phyloP scores from a whole-genome alignment of 352 stramenopile species.

The Pythium apleroticum region DNA sequence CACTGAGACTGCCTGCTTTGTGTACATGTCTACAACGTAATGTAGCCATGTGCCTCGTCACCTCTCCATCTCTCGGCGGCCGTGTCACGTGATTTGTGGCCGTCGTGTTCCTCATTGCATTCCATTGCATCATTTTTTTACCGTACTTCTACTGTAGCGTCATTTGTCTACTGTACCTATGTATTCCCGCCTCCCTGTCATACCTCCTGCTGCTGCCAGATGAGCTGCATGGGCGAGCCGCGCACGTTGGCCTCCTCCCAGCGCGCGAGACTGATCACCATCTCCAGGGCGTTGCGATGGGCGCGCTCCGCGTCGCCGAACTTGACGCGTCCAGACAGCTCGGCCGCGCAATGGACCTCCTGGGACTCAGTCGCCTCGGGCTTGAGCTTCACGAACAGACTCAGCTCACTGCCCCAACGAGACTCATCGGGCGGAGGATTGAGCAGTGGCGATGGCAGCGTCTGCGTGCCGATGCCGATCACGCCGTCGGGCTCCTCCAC shows the following conservation, averaged over 20 bases:
- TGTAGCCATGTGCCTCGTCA: background rate
- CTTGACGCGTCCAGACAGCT: slow-evolving; percentile 36
- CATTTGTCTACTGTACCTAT: background rate
- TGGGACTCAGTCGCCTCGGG: slow-evolving; percentile 15
- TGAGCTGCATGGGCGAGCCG: slow-evolving; percentile 18
- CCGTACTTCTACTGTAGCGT: background rate
- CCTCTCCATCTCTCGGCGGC: background rate
- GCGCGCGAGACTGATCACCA: slow-evolving; percentile 49
- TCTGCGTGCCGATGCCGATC: slow-evolving; percentile 42
- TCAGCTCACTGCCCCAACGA: slow-evolving; percentile 38
- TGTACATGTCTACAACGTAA: background rate
- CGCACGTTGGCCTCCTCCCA: slow-evolving; percentile 59
- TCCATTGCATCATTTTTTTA: background rate
- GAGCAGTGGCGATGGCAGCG: slow-evolving; percentile 22
- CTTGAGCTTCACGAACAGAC: slow-evolving; percentile 47
- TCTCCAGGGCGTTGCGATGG: slow-evolving; percentile 47
- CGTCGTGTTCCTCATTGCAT: background rate
- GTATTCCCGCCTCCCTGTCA: background rate
- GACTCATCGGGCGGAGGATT: slow-evolving; percentile 11
- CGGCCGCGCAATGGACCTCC: slow-evolving; percentile 37
- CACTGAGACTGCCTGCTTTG: background rate
- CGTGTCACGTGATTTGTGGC: slow-evolving; percentile 1
- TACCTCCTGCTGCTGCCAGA: slow-evolving; percentile 2
- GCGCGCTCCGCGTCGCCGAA: slow-evolving; percentile 33
- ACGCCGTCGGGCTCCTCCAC: slow-evolving; percentile 42